Evolutionary conservation across 2,329 filamentous ascomycete genomes (phyloP).

Genomic region (Dichotomopilus funicola): DNA sequence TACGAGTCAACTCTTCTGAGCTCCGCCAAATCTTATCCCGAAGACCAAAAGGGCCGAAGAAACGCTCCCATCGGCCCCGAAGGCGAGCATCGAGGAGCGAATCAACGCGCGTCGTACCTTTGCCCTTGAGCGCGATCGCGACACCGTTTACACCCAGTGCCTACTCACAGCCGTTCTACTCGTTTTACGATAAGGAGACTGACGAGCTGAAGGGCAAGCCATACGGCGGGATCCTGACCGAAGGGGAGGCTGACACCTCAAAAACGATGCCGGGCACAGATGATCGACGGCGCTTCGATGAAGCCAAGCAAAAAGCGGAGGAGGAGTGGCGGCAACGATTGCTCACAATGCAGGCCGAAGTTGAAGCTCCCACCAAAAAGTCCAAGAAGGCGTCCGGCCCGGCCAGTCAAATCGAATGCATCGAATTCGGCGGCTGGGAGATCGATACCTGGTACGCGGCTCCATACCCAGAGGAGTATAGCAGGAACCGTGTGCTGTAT

Average conservation of each 20-base stretch:
- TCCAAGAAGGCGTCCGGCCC: conserved; percentile 73
- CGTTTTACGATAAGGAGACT: conserved; percentile 80
- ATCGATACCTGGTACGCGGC: conserved; percentile 99
- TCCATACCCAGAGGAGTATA: conserved; percentile 97
- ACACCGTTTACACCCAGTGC: conserved; percentile 50
- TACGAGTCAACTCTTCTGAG: conserved; percentile 51
- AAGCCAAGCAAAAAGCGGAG: conserved; percentile 84
- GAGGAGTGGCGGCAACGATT: conserved; percentile 75
- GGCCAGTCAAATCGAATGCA: conserved; percentile 95
- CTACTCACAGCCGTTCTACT: conserved; percentile 76
- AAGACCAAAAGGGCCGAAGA: conserved; percentile 49
- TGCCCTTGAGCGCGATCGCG: conserved; percentile 38
- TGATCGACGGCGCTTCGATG: conserved; percentile 81
- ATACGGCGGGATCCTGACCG: conserved; percentile 86
- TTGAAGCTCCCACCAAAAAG: conserved; percentile 57
- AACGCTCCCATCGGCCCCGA: conserved; percentile 36
- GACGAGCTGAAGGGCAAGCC: conserved; percentile 90
- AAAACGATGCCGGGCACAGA: conserved; percentile 74
- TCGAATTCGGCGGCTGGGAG: conserved; percentile 95
- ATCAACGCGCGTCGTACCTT: conserved; percentile 25
- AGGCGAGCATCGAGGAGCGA: conserved; percentile 32
- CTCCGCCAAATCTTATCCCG: conserved; percentile 54
- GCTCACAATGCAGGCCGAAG: conserved; percentile 54
- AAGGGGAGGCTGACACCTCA: conserved; percentile 83
- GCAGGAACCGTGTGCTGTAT: conserved; percentile 90